These are phyloP conservation scores for Ceratobasidium sp. DNA, from an alignment of 1,284 basidiomycete species.

Conservation along the genomic window DNA sequence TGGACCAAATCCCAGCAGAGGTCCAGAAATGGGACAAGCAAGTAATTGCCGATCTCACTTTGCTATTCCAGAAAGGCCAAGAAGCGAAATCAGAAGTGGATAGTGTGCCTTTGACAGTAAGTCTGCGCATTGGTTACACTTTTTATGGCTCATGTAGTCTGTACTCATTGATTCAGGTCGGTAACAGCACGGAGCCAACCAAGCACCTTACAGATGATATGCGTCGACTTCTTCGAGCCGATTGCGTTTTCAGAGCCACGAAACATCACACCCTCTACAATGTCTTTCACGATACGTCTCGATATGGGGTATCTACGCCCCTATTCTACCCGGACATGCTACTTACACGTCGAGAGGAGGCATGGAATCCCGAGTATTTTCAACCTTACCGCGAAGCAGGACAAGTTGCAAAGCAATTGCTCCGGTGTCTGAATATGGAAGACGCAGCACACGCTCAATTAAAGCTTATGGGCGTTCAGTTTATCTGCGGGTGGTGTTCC, in stretches of 20 bases:
- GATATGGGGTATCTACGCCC: not conserved
- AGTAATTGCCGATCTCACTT: not conserved
- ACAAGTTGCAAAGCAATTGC: not conserved
- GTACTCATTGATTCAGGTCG: not conserved
- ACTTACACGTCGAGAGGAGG: not conserved
- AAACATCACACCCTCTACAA: not conserved
- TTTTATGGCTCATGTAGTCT: not conserved
- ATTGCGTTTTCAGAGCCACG: not conserved
- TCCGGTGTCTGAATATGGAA: not conserved
- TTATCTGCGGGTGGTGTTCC: constrained; percentile 12
- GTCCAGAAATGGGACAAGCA: not conserved
- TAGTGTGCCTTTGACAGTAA: not conserved
- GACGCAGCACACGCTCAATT: not conserved
- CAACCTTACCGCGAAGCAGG: not conserved
- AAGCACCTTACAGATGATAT: not conserved
- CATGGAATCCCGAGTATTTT: not conserved
- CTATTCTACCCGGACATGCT: not conserved
- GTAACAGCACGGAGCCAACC: not conserved
- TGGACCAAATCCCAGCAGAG: not conserved
- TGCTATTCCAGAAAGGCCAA: not conserved
- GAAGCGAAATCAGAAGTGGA: not conserved
- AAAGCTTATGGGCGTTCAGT: constrained; percentile 1
- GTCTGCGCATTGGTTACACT: not conserved
- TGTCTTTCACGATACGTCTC: not conserved
- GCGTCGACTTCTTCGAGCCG: constrained; percentile 6